A percentile compares a stretch with the other conserved stretches of the same genome.
phyloP scores from a whole-genome alignment of 2,329 filamentous ascomycete genomes.

The Cadophora sp. region DNA sequence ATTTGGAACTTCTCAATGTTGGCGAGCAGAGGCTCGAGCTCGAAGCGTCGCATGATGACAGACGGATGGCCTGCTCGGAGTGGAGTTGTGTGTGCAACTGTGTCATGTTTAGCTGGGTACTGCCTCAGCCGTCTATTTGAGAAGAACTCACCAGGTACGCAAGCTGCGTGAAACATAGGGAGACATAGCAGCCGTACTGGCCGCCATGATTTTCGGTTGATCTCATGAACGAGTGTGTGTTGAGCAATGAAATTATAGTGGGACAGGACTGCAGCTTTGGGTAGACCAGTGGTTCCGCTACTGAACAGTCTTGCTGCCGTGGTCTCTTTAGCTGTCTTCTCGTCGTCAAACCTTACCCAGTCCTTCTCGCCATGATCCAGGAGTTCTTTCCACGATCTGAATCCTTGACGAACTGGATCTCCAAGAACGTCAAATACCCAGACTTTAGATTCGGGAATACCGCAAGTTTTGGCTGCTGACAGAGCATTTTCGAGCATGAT shows the following conservation, averaged over 20 bases:
- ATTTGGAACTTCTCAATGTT: conserved; percentile 72
- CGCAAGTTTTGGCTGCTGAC: conserved; percentile 39
- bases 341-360: conserved; percentile 39
- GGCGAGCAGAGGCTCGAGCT: conserved; percentile 74
- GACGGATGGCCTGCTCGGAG: conserved; percentile 32
- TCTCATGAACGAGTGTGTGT: conserved; percentile 53
- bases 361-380: conserved; percentile 37
- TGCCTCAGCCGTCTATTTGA: background rate
- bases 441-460: conserved; percentile 36
- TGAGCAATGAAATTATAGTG: conserved; percentile 47
- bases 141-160: conserved; percentile 62
- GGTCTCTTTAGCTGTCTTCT: conserved; percentile 43
- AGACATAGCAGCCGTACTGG: conserved; percentile 56
- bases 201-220: conserved; percentile 56
- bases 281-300: conserved; percentile 65
- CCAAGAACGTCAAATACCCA: conserved; percentile 39
- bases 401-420: conserved; percentile 33
- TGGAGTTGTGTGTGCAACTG: conserved; percentile 70
- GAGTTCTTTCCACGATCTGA: conserved; percentile 33
- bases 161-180: conserved; percentile 67
- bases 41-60: conserved; percentile 74
- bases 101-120: conserved; percentile 20
- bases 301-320: conserved; percentile 51
- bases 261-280: conserved; percentile 49
- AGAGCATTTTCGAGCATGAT: conserved; percentile 33